These are phyloP conservation scores for Trichoderma sp. DNA, from an alignment of 2,329 filamentous ascomycete species.

Conservation along the genomic window DNA sequence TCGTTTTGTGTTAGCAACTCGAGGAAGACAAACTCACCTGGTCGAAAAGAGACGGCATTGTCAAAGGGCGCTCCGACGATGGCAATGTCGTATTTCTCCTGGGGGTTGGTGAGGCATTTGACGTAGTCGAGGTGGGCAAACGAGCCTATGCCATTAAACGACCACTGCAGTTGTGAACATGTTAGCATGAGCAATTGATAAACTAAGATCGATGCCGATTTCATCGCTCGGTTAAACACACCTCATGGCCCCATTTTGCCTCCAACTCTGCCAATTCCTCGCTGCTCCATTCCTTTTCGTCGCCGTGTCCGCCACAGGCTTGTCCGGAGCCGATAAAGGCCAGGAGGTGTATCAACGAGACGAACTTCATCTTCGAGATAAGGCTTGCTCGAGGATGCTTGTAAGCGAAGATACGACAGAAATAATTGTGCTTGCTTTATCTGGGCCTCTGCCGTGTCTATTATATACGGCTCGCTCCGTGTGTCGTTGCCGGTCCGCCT, in stretches of 20 bases:
- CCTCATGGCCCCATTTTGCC: conserved; percentile 61
- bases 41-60: conserved; percentile 70
- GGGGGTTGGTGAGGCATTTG: conserved; percentile 67
- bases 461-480: conserved; percentile 5
- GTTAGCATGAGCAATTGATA: too few relatives aligned
- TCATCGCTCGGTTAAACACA: conserved; percentile 37
- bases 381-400: background rate
- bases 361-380: conserved; percentile 1
- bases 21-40: conserved; percentile 47
- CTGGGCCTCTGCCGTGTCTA: background rate
- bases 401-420: background rate
- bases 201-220: background rate
- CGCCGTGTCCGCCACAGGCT: conserved; percentile 32
- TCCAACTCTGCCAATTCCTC: conserved; percentile 57
- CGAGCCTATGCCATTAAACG: conserved; percentile 72
- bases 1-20: conserved; percentile 39
- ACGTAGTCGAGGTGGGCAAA: conserved; percentile 72
- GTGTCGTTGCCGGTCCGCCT: background rate
- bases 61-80: conserved; percentile 75
- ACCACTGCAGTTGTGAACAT: conserved; percentile 37
- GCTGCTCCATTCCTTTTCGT: conserved; percentile 51
- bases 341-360: background rate
- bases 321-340: background rate
- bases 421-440: background rate
- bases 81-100: conserved; percentile 69